Evolutionary conservation across 1,139 yeast species (phyloP), one percentile per base, ranked within the genome.

Genomic region (Sugiyamaella xylanicola): DNA sequence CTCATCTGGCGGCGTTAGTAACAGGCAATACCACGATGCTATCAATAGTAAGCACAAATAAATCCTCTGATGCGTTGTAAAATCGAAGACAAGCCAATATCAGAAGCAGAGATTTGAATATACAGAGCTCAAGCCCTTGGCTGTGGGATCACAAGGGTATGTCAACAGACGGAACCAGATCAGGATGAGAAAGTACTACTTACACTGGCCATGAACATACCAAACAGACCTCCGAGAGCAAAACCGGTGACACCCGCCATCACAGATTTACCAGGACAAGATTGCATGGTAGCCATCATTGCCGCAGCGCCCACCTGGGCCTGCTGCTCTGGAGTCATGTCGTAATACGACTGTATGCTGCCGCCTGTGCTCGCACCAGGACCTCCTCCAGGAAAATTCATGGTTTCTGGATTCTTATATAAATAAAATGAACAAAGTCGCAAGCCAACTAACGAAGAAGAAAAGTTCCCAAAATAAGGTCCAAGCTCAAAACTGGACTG

Each of bases 191-290:
- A 2, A 36, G 3, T 19, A 9, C 7, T 43, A 59, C 68, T 40
- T 87, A 85, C 85, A 49, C 96, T 86, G 2, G 98, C 97, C 98
- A 93, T 93, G 75, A 93, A 92, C 53, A 93, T 76, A 60, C 99
- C 98, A 71, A 93, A 91, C 60, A 92, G 88, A 61, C 97, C 99
- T 74, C 99, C 99, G 48, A 93, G 82, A 40, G 86, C 93, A 74
- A 91, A 93, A 45, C 99, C 99, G 16, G 96, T 85, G 19, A 86
- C 97, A 59, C 97, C 98, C 16, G 97, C 88, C 78, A 92, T 84
- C 37, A 80, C 84, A 0, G 97, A 83, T 71, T 93, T 93, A 20
- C 98, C 98, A 0, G 98, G 97, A 74, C 99, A 93, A 16, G 96
- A 88, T 62, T 86, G 86, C 92, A 91, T 89, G 72, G 87, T 82